Base-by-base conservation (phyloP, 495 filamentous ascomycete species). In the Penicillium riverlandense region DNA sequence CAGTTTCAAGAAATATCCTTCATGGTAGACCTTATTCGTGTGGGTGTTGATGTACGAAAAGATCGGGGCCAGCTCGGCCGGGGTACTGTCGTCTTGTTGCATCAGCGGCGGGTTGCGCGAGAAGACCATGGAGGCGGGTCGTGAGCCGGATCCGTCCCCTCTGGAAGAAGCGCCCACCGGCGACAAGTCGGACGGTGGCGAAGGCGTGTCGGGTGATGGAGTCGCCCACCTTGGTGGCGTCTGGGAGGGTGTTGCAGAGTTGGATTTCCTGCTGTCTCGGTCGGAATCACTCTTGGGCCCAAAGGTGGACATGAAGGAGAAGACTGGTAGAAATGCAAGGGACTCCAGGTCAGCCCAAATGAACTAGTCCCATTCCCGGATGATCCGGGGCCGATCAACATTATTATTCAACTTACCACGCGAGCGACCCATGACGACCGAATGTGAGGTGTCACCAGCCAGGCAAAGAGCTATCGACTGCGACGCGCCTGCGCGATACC, bases 1-100 rank as follows among this genome's bases (percentile, higher is more conserved):
- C 35, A 97, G 63, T 61, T 97, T 98, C 54, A 98, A 59, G 48
- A 98, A 97, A 59, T 97, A 98, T 11, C 92, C 92, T 66, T 98
- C 92, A 37, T 96, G 88, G 60, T 96, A 98, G 38, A 97, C 70
- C 68, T 97, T 98, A 62, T 96, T 96, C 9, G 79, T 80, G 65
- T 97, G 94, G 62, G 85, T 95, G 65, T 96, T 98, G 39, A 98
- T 77, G 55, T 86, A 91, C 41, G 79, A 85, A 64, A 97, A 97
- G 52, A 97, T 92, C 16, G 88, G 92, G 62, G 88, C 86, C 30
- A 98, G 74, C 69, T 98, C 92, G 6, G 94, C 86, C 29, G 88
- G 79, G 8, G 89, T 96, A 54, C 96, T 88, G 40, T 80, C 72
- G 48, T 77, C 79, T 39, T 95, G 78, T 48, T 95, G 83, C 79